A percentile compares a stretch with the other conserved stretches of the same genome.
Evolutionary conservation across 768 basidiomycete genomes (phyloP).

Genomic region (Russula olivacea): DNA sequence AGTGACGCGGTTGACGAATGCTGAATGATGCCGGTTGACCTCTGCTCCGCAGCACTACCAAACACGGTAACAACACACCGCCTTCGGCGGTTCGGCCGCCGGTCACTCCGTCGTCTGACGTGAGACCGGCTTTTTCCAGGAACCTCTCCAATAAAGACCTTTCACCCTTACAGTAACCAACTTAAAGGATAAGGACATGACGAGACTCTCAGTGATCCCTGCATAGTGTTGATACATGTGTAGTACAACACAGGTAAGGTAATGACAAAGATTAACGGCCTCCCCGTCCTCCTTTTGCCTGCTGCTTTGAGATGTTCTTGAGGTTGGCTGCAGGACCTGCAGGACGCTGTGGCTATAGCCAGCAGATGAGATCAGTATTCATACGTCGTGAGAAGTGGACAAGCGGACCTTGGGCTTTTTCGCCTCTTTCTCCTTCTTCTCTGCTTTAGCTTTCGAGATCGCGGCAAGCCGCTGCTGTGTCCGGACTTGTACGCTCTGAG

Average conservation of each 20-base stretch:
- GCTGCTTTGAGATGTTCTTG: conserved; percentile 84
- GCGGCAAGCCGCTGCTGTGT: conserved; percentile 76
- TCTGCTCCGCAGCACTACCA: not conserved
- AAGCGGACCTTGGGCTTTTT: conserved; percentile 78
- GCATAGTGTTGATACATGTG: conserved; percentile 18
- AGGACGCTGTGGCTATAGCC: conserved; percentile 47
- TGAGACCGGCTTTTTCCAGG: not conserved
- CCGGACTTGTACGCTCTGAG: conserved; percentile 84
- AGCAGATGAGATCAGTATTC: not conserved
- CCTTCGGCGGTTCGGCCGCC: conserved; percentile 17
- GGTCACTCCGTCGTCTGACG: not conserved
- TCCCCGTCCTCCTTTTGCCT: conserved; percentile 88
- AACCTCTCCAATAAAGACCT: not conserved
- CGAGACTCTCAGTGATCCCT: not conserved
- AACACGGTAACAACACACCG: conserved; percentile 5
- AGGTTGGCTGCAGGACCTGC: conserved; percentile 54
- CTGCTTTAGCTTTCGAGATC: conserved; percentile 89
- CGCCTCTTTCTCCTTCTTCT: conserved; percentile 94
- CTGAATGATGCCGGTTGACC: conserved; percentile 1
- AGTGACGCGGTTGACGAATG: not conserved
- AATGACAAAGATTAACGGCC: conserved; percentile 47
- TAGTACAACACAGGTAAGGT: conserved; percentile 9
- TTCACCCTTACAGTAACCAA: not conserved
- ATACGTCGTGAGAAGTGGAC: not conserved
- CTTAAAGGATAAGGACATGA: not conserved